A percentile compares a stretch with the other conserved stretches of the same genome.
Conservation (phyloP, 257 asterid species). For the Craterostigma plantagineum region DNA sequence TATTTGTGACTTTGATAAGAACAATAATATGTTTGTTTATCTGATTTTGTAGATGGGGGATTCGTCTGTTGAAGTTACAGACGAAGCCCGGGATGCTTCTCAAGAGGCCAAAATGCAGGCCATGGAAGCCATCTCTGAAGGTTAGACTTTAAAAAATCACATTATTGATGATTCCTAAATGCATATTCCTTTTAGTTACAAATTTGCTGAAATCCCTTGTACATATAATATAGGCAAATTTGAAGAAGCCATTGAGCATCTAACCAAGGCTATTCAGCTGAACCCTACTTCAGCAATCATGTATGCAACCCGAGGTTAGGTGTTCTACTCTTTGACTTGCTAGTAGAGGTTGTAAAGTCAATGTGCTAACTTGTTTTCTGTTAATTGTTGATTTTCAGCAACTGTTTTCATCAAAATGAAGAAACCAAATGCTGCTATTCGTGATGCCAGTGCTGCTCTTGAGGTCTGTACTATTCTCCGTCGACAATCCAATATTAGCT, state of each 20-base stretch:
- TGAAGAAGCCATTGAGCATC: slow-evolving; percentile 69
- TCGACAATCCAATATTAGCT: neutral
- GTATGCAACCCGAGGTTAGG: slow-evolving; percentile 77
- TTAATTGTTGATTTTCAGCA: slow-evolving; percentile 22
- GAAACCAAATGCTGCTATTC: slow-evolving; percentile 94
- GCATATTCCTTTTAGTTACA: neutral
- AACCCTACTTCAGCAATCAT: slow-evolving; percentile 94
- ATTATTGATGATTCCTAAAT: neutral
- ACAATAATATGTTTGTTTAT: too few species aligned
- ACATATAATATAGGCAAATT: slow-evolving; percentile 48
- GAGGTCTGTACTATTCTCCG: slow-evolving; percentile 27
- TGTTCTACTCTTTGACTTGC: neutral
- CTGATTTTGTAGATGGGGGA: slow-evolving; percentile 82
- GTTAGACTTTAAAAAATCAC: slow-evolving; percentile 16
- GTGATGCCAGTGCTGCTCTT: slow-evolving; percentile 90
- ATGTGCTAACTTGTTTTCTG: neutral
- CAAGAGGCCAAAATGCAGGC: slow-evolving; percentile 86
- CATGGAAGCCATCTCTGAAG: slow-evolving; percentile 90
- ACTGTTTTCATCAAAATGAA: slow-evolving; percentile 77
- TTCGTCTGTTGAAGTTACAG: slow-evolving; percentile 66
- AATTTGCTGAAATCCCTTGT: slow-evolving; percentile 1
- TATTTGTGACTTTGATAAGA: neutral
- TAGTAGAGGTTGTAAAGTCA: neutral
- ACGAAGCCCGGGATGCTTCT: slow-evolving; percentile 83
- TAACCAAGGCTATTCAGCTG: slow-evolving; percentile 63